A percentile compares a stretch with the other conserved stretches of the same genome.
phyloP scores from a whole-genome alignment of 352 stramenopile genomes.

The Phytophthora citrophthora region DNA sequence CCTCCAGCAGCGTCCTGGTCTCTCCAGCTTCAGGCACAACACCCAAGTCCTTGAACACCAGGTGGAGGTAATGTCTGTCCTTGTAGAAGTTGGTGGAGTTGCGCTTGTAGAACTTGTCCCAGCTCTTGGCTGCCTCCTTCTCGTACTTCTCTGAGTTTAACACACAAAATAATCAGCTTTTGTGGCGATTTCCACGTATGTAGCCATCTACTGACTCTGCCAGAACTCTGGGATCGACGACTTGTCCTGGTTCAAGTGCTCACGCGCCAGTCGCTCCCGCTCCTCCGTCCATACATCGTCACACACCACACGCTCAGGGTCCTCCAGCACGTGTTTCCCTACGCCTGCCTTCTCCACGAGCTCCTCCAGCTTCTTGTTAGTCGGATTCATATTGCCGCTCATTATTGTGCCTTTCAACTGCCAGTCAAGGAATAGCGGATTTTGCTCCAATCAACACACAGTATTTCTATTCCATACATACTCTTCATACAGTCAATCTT shows the following conservation, averaged over 20 bases:
- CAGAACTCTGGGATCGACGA: slow-evolving; percentile 83
- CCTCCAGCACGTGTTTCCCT: slow-evolving; percentile 66
- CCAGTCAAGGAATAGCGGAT: slow-evolving; percentile 4
- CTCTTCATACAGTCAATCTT: slow-evolving; percentile 17
- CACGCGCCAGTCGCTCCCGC: slow-evolving; percentile 70
- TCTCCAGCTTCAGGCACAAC: slow-evolving; percentile 48
- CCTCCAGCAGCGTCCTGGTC: slow-evolving; percentile 88
- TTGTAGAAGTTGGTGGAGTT: slow-evolving; percentile 97
- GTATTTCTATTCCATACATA: slow-evolving; percentile 5
- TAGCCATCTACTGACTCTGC: slow-evolving; percentile 50
- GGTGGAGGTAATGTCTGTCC: slow-evolving; percentile 94
- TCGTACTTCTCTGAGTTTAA: slow-evolving; percentile 76
- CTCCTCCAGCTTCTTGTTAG: slow-evolving; percentile 77
- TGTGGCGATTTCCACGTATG: too few species aligned
- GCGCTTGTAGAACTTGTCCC: slow-evolving; percentile 95
- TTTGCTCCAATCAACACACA: slow-evolving; percentile 4
- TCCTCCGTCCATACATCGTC: slow-evolving; percentile 88
- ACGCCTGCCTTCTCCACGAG: slow-evolving; percentile 81
- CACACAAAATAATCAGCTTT: slow-evolving; percentile 1
- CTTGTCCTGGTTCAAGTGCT: slow-evolving; percentile 75
- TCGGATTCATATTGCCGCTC: slow-evolving; percentile 59
- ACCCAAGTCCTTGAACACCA: slow-evolving; percentile 91
- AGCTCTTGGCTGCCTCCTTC: slow-evolving; percentile 84
- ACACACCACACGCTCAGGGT: slow-evolving; percentile 67
- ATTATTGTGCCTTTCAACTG: slow-evolving; percentile 29